Base-by-base conservation (phyloP, 805 yeast genomes). In the Huiozyma naganishii region DNA sequence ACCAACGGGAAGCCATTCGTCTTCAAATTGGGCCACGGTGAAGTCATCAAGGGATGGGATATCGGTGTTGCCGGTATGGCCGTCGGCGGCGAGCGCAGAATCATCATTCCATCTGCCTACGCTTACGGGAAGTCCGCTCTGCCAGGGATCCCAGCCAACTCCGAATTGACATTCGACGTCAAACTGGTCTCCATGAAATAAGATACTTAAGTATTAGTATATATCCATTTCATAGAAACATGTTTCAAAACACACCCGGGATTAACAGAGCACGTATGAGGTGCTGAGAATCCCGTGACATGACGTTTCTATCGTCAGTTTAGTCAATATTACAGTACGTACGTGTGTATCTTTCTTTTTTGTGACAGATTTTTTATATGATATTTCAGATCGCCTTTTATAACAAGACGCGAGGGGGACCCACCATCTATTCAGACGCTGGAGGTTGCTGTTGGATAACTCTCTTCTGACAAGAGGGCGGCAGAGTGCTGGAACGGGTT, bases 31-130 rank as follows among this genome's bases (percentile, higher is more conserved):
- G 98, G 98, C 59, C 84, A 83, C 66, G 98, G 97, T 63, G 98
- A 92, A 71, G 97, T 95, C 55, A 92, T 92, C 74, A 86, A 86
- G 68, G 98, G 97, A 52, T 92, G 95, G 86, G 99, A 92, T 65
- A 76, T 90, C 60, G 99, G 99, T 75, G 92, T 92, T 58, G 88
- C 90, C 47, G 97, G 97, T 65, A 89, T 92, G 97, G 80, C 95
- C 45, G 95, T 86, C 62, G 96, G 96, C 61, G 97, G 97, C 63
- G 98, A 92, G 76, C 89, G 98, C 77, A 81, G 97, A 73, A 87
- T 92, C 54, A 77, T 87, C 48, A 87, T 92, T 54, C 98, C 99
- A 57, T 82, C 98, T 43, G 78, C 89, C 59, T 84, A 85, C 80
- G 99, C 96, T 45, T 92, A 92, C 70, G 99, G 99, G 53, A 83